These are phyloP conservation scores for Sporothrix variecibatus DNA, from an alignment of 2,329 filamentous ascomycete genomes.

Conservation along the genomic window DNA sequence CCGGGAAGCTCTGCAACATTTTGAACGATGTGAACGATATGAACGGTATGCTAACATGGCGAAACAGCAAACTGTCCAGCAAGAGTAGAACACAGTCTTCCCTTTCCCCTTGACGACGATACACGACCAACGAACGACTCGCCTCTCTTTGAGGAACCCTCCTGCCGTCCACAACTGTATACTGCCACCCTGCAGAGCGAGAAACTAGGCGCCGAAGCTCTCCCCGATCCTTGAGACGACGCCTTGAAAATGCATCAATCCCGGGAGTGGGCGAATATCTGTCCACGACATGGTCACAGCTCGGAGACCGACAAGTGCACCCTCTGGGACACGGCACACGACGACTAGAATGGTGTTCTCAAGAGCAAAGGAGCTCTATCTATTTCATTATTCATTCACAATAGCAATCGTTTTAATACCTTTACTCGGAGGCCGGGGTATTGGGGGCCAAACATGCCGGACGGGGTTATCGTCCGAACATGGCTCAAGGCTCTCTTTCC, in stretches of 20 bases:
- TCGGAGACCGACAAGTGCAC: not conserved
- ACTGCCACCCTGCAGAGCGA: not conserved
- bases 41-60: not conserved
- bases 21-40: not conserved
- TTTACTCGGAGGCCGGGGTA: not conserved
- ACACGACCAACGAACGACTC: slow-evolving; percentile 3
- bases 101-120: slow-evolving; percentile 2
- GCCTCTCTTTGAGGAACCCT: not conserved
- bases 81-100: slow-evolving; percentile 41
- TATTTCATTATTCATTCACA: not conserved
- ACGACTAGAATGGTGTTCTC: not conserved
- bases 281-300: not conserved
- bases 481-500: not conserved
- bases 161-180: not conserved
- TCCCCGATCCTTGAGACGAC: not conserved
- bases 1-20: too few relatives aligned
- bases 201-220: not conserved
- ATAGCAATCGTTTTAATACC: slow-evolving; percentile 7
- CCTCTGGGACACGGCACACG: not conserved
- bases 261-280: not conserved
- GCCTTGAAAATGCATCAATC: not conserved
- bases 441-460: too few relatives aligned
- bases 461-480: not conserved
- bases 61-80: slow-evolving; percentile 45
- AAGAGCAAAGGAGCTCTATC: not conserved